A percentile compares a stretch with the other conserved stretches of the same genome.
Conservation (phyloP, 805 yeast species). For the Wickerhamiella occidentalis region DNA sequence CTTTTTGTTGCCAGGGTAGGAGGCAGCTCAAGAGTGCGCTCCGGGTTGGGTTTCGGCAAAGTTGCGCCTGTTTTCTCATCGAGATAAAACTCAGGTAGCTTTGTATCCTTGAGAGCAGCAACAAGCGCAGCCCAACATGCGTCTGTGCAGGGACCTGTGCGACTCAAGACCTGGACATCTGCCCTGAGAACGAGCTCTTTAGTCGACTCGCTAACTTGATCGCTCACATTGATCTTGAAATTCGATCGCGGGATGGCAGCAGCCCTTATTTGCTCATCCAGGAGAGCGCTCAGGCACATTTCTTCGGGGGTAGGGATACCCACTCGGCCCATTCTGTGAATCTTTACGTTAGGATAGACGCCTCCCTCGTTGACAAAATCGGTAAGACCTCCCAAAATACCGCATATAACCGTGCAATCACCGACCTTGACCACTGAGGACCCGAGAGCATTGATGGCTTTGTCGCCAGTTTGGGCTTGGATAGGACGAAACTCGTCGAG, state of each 20-base stretch:
- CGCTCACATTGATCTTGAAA: slow-evolving; percentile 27
- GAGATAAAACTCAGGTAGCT: slow-evolving; percentile 55
- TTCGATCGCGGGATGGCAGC: slow-evolving; percentile 38
- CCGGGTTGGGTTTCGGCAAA: slow-evolving; percentile 36
- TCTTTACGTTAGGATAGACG: slow-evolving; percentile 64
- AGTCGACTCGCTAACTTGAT: slow-evolving; percentile 24
- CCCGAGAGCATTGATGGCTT: slow-evolving; percentile 37
- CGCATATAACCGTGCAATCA: slow-evolving; percentile 58
- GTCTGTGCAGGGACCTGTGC: slow-evolving; percentile 74
- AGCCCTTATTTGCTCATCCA: slow-evolving; percentile 49
- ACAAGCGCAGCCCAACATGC: slow-evolving; percentile 58
- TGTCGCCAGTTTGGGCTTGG: slow-evolving; percentile 25
- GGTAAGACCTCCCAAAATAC: slow-evolving; percentile 46
- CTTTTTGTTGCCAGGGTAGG: slow-evolving; percentile 31
- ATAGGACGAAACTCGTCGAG: slow-evolving; percentile 62
- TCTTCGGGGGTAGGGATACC: slow-evolving; percentile 85
- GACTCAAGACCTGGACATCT: slow-evolving; percentile 60
- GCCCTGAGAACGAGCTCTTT: slow-evolving; percentile 53
- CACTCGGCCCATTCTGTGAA: slow-evolving; percentile 50
- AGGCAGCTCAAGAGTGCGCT: slow-evolving; percentile 27
- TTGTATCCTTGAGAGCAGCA: slow-evolving; percentile 45
- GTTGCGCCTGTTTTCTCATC: slow-evolving; percentile 38
- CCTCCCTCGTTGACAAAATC: slow-evolving; percentile 40
- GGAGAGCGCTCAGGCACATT: slow-evolving; percentile 54
- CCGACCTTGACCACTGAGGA: slow-evolving; percentile 62